Evolutionary conservation across 352 stramenopile species (phyloP).

Genomic region (Achlya hypogyna): DNA sequence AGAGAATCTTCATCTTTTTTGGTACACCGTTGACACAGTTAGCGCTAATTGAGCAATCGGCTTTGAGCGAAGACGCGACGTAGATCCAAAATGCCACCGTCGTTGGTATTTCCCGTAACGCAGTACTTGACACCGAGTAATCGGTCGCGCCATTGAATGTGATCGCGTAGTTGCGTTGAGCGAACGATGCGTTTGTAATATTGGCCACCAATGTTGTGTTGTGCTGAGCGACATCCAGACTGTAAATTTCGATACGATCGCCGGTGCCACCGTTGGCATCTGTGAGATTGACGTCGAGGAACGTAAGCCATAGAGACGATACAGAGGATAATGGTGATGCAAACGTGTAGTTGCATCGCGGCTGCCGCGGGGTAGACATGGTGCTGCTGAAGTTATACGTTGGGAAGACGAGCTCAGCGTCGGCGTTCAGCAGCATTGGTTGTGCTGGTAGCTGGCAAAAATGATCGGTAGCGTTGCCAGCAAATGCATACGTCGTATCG

Average conservation of each 20-base stretch:
- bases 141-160: conserved; percentile 4
- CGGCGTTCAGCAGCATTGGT: neutral
- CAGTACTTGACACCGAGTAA: neutral
- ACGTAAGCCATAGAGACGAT: neutral
- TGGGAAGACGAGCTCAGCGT: neutral
- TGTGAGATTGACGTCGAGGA: conserved; percentile 11
- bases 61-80: neutral
- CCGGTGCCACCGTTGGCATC: neutral
- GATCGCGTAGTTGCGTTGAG: neutral
- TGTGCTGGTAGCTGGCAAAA: neutral
- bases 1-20: conserved; percentile 14
- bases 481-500: neutral
- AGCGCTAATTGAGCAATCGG: conserved; percentile 7
- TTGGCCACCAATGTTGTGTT: neutral
- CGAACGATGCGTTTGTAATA: neutral
- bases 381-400: neutral
- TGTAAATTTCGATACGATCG: conserved; percentile 18
- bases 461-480: neutral
- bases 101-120: neutral
- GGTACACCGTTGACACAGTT: neutral
- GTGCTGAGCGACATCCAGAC: neutral
- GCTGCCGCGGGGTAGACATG: neutral
- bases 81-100: conserved; percentile 5
- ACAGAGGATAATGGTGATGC: neutral
- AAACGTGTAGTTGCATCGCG: neutral